Conservation (phyloP, 1,284 basidiomycete genomes). For the Butyriboletus pseudospeciosus region DNA sequence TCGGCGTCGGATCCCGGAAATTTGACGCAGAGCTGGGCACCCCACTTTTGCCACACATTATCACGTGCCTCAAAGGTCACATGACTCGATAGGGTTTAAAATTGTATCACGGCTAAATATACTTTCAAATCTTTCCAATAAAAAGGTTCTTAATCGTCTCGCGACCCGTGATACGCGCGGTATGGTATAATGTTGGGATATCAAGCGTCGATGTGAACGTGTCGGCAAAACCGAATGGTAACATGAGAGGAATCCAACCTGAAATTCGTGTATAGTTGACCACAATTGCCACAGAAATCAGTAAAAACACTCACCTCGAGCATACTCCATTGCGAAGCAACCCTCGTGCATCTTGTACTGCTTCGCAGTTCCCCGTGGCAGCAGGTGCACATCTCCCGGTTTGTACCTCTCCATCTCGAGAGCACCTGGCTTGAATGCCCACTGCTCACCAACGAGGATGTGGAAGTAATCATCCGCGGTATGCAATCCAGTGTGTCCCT, state of each 20-base stretch:
- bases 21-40: no score
- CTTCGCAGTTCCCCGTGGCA: constrained; percentile 81
- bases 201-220: constrained; percentile 86
- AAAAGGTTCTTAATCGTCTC: constrained; percentile 82
- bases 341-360: constrained; percentile 98
- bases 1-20: no score
- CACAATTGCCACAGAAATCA: constrained; percentile 19
- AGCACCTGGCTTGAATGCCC: constrained; percentile 80
- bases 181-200: constrained; percentile 77
- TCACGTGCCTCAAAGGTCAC: no score
- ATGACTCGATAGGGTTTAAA: no score
- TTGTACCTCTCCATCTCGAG: constrained; percentile 82
- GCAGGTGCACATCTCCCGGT: constrained; percentile 79
- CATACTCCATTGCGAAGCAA: constrained; percentile 94
- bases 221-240: constrained; percentile 92
- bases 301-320: constrained; percentile 57
- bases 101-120: not conserved
- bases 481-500: constrained; percentile 92
- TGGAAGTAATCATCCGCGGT: constrained; percentile 98
- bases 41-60: no score
- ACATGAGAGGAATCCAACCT: constrained; percentile 91
- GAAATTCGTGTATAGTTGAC: not conserved
- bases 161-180: constrained; percentile 71
- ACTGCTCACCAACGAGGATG: constrained; percentile 90
- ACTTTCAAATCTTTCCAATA: constrained; percentile 75